Evolutionary conservation across 257 asterid genomes (phyloP), one percentile per base, ranked within the genome.

Genomic region (Catharanthus roseus): DNA sequence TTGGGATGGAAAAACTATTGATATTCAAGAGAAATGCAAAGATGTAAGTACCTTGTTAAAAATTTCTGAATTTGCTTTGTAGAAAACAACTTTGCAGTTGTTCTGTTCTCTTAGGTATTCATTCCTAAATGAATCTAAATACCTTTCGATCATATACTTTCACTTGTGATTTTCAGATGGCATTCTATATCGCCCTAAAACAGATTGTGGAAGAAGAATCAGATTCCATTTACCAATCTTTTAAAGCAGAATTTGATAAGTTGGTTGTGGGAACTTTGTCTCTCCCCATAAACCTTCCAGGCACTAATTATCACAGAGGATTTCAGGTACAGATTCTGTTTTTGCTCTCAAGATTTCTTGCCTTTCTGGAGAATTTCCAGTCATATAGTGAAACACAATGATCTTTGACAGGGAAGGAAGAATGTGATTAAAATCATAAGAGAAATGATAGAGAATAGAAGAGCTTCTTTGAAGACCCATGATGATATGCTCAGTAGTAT

Each of bases 1-100:
- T 45, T 87, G 97, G 96, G 96, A 86, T 38, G 79, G 71, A 36
- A 80, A 85, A 79, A 80, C 77, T 60, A 65, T 93, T 28, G 97
- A 93, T 71, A 88, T 93, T 75, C 98, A 93, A 86, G 90, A 87
- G 77, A 87, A 86, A 75, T 82, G 95, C 1, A 89, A 89, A 71
- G 91, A 89, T 87, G 98, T 88, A 70, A 62, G 88, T 56, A 1
- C 53, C 7, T 78, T 19, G 15, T 1, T 11, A 12, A 3, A 45
- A 13, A 45, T 11, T 45, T 12, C 11, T 45, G 19, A 45, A 45
- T 13, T 45, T 45, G 0, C 15, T 12, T 13, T 1, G 12, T 19
- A 1, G 19, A 45, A 45, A 45, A 11, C 18, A 45, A 13, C 15
- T 45, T 0, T 11, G 19, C 2, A 19, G 15, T 45, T 45, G 15